Conservation (phyloP, 257 asterid species). For the Mitragyna speciosa region DNA sequence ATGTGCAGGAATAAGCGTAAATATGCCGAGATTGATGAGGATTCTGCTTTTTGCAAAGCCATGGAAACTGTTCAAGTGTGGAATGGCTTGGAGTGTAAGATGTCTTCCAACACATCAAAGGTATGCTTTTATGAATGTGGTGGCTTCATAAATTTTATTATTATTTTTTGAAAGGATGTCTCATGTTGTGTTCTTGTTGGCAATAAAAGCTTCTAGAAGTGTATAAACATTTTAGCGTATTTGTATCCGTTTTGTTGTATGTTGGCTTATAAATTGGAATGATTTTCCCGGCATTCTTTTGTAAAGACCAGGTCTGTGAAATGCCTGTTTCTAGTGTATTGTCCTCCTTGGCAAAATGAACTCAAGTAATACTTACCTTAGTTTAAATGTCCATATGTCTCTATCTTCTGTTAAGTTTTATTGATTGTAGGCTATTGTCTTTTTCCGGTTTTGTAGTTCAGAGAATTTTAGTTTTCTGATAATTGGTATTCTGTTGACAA, state of each 20-base stretch:
- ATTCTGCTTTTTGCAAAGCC: constrained; percentile 53
- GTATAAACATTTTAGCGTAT: background rate
- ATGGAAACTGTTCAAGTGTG: constrained; percentile 59
- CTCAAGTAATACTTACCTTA: background rate
- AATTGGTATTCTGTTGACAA: too few relatives aligned
- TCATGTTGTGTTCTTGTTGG: background rate
- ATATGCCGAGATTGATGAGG: constrained; percentile 51
- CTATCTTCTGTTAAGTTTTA: background rate
- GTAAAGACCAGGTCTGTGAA: background rate
- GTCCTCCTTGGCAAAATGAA: background rate
- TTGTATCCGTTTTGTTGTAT: background rate
- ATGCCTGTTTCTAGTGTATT: background rate
- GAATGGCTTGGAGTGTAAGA: constrained; percentile 94
- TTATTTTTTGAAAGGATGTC: background rate
- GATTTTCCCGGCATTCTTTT: background rate
- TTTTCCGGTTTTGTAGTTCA: background rate
- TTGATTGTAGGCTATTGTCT: background rate
- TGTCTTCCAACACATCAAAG: constrained; percentile 87
- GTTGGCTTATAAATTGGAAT: background rate
- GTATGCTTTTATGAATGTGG: constrained; percentile 32
- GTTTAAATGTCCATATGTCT: background rate
- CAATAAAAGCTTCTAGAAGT: background rate
- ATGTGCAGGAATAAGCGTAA: constrained; percentile 64
- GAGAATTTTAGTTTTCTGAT: background rate
- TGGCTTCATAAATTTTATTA: background rate